A percentile compares a stretch with the other conserved stretches of the same genome.
phyloP scores from a whole-genome alignment of 1,284 basidiomycete species.

The Coriolopsis trogii region DNA sequence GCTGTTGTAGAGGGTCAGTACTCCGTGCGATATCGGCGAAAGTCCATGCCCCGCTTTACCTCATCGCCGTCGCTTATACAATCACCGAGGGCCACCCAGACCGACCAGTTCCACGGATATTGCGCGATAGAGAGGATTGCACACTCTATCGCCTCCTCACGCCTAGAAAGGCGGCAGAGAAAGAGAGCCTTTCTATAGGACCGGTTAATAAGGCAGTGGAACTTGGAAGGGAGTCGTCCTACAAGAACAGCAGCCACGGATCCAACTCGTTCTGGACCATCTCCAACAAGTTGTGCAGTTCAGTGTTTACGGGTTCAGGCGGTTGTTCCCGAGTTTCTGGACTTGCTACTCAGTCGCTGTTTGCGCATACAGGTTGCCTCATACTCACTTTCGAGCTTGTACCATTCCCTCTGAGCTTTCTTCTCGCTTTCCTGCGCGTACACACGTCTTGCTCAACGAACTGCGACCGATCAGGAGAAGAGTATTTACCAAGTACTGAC shows the following conservation, averaged over 20 bases:
- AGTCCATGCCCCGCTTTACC: slow-evolving; percentile 46
- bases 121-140: slow-evolving; percentile 77
- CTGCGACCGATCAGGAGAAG: slow-evolving; percentile 2
- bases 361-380: background rate
- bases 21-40: background rate
- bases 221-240: slow-evolving; percentile 31
- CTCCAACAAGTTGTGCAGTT: slow-evolving; percentile 63
- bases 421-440: slow-evolving; percentile 59
- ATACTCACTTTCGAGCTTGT: slow-evolving; percentile 68
- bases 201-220: slow-evolving; percentile 12
- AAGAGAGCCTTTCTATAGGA: slow-evolving; percentile 80
- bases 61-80: slow-evolving; percentile 90
- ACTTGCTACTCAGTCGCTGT: background rate
- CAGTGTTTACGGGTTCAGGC: slow-evolving; percentile 67
- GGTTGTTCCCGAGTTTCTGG: slow-evolving; percentile 76
- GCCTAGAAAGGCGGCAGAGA: slow-evolving; percentile 74
- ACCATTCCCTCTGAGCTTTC: slow-evolving; percentile 70
- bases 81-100: slow-evolving; percentile 83
- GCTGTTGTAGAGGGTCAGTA: slow-evolving; percentile 43
- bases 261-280: slow-evolving; percentile 63
- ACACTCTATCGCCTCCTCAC: slow-evolving; percentile 87
- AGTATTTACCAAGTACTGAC: slow-evolving; percentile 79
- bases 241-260: slow-evolving; percentile 89
- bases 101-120: slow-evolving; percentile 96
- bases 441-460: slow-evolving; percentile 13